Percentiles rank a stretch among this genome's conserved stretches.
These are phyloP conservation scores for Globisporangium lucens DNA, from an alignment of 352 stramenopile species.

Conservation along the genomic window DNA sequence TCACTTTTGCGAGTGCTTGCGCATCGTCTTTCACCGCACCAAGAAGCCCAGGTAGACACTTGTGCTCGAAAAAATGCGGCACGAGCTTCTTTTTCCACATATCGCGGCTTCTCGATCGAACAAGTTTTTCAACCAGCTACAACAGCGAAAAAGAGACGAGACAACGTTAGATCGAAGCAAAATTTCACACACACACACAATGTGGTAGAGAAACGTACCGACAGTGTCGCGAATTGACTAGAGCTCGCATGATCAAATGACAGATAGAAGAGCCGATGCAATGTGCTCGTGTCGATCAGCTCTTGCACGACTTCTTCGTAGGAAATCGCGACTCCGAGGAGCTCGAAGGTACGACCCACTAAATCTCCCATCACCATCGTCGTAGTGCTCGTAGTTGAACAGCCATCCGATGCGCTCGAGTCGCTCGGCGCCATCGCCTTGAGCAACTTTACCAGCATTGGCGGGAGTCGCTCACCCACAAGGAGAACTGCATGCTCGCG, in stretches of 20 bases:
- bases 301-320: slow-evolving; percentile 47
- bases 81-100: slow-evolving; percentile 20
- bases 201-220: slow-evolving; percentile 16
- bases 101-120: slow-evolving; percentile 17
- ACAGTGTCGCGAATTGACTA: slow-evolving; percentile 17
- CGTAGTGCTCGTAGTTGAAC: not conserved
- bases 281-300: slow-evolving; percentile 38
- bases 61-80: slow-evolving; percentile 26
- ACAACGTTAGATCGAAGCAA: not conserved
- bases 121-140: slow-evolving; percentile 28
- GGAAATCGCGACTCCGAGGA: slow-evolving; percentile 29
- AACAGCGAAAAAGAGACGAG: not conserved
- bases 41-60: slow-evolving; percentile 23
- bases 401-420: not conserved
- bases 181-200: not conserved
- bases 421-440: slow-evolving; percentile 28
- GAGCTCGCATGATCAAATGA: slow-evolving; percentile 20
- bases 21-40: slow-evolving; percentile 17
- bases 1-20: slow-evolving; percentile 19
- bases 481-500: slow-evolving; percentile 30
- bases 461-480: slow-evolving; percentile 48
- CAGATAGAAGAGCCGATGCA: slow-evolving; percentile 54
- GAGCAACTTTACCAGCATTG: slow-evolving; percentile 48
- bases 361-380: slow-evolving; percentile 12
- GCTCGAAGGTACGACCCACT: slow-evolving; percentile 21